Base-by-base conservation (phyloP, 192 early-diverging fungal genomes). In the Backusella liffmaniae region DNA sequence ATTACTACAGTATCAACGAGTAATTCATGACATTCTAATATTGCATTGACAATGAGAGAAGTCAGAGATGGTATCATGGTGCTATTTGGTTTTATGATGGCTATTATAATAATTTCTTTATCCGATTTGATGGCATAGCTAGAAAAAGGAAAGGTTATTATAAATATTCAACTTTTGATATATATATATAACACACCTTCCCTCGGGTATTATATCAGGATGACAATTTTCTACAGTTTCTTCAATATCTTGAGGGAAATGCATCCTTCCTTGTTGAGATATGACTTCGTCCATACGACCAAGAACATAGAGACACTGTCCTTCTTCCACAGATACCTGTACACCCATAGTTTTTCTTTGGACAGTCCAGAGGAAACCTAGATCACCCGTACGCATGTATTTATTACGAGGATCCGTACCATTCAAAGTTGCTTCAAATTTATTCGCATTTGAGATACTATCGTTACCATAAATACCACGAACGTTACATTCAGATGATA, bases 291-390 rank as follows among this genome's bases (percentile, higher is more conserved):
- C 79, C 56, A 93, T 84, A 3, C 87, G 83, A 10, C 94, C 93
- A 30, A 94, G 77, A 7, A 94, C 92, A 85, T 92, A 96, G 77
- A 96, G 68, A 51, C 91, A 90, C 49, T 92, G 90, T 4, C 84
- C 90, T n/a, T 86, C 84, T 59, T 87, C 88, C 51, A 87, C 80
- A 39, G 79, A 83, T 12, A 89, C 83, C 13, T 72, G 39, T 18
- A 70, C 66, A 8, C 36, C 36, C 7, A 71, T 66, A 0, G 30
- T 70, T 16, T 75, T 71, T 34, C 81, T 69, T 42, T 78, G 76
- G n/a, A 94, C 89, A 51, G 90, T 87, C 84, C 92, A 93, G 23
- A 96, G 73, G 80, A 96, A 96, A 13, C 95, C 95, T 49, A 92
- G 71, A 77, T 94, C 93, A 30, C 95, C 95, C 0, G 95, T 95